phyloP scores from a whole-genome alignment of 768 basidiomycete genomes.

The Leucocoprinus sp. region DNA sequence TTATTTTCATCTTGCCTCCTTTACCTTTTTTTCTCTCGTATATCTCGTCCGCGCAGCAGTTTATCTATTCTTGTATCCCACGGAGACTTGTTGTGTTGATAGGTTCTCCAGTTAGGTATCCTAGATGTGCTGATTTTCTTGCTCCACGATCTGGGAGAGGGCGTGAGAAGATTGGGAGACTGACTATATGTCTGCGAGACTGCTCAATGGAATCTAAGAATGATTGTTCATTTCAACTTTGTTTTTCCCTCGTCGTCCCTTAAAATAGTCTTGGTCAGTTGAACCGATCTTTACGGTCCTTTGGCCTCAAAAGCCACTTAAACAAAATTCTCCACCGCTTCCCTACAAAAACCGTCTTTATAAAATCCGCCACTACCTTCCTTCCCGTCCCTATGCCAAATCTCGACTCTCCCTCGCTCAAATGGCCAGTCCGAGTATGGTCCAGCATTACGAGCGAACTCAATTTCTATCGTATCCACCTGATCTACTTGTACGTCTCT shows the following conservation, averaged over 20 bases:
- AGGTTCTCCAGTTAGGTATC: conserved; percentile 5
- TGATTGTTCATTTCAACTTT: too few species aligned
- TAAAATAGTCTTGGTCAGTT: too few species aligned
- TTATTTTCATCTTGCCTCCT: conserved; percentile 1
- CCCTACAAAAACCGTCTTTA: too few species aligned
- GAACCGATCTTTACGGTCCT: too few species aligned
- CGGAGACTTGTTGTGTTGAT: conserved; percentile 4
- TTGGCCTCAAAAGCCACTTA: too few species aligned
- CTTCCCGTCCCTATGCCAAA: neutral
- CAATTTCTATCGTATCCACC: conserved; percentile 60
- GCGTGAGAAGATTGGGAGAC: neutral
- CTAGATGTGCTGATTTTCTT: conserved; percentile 5
- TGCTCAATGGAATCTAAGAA: conserved; percentile 1
- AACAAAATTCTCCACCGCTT: too few species aligned
- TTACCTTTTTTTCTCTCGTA: conserved; percentile 1
- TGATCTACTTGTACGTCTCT: conserved; percentile 49
- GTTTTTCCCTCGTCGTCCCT: too few species aligned
- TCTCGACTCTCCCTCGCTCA: neutral
- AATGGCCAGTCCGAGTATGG: conserved; percentile 15
- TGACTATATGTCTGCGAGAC: neutral
- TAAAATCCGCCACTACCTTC: too few species aligned
- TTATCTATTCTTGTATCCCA: neutral
- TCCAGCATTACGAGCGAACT: conserved; percentile 36
- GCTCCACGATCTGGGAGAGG: neutral
- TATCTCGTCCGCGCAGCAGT: neutral